A percentile compares a stretch with the other conserved stretches of the same genome.
Evolutionary conservation across 768 basidiomycete genomes (phyloP).

Genomic region (Rhizopogon rudus): DNA sequence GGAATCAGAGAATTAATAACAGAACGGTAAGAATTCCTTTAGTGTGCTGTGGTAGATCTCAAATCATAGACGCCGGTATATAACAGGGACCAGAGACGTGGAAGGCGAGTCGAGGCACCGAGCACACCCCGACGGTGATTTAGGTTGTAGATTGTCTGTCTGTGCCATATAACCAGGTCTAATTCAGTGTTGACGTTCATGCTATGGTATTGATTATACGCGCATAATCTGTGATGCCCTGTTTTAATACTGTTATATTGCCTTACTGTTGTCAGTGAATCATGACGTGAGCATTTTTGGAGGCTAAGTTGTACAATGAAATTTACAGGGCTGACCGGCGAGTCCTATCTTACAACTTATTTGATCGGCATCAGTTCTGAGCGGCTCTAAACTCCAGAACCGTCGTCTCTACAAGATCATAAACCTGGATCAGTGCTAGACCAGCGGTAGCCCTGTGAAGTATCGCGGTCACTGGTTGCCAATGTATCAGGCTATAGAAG

Average conservation of each 20-base stretch:
- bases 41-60: background rate
- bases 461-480: background rate
- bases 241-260: background rate
- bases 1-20: conserved; percentile 37
- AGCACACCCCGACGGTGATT: conserved; percentile 19
- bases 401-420: conserved; percentile 22
- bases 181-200: no score
- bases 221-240: background rate
- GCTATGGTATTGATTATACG: background rate
- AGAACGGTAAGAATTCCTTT: conserved; percentile 27
- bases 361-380: background rate
- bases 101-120: conserved; percentile 25
- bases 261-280: background rate
- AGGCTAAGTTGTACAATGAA: no score
- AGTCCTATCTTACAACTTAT: background rate
- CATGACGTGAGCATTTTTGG: no score
- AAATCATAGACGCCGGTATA: background rate
- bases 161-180: background rate
- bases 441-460: conserved; percentile 13
- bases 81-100: conserved; percentile 26
- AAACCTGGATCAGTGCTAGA: conserved; percentile 18
- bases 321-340: background rate
- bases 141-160: background rate
- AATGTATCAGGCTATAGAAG: background rate
- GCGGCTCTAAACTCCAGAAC: background rate